Evolutionary conservation across 1,284 basidiomycete genomes (phyloP).

Genomic region (Mycena citricolor): DNA sequence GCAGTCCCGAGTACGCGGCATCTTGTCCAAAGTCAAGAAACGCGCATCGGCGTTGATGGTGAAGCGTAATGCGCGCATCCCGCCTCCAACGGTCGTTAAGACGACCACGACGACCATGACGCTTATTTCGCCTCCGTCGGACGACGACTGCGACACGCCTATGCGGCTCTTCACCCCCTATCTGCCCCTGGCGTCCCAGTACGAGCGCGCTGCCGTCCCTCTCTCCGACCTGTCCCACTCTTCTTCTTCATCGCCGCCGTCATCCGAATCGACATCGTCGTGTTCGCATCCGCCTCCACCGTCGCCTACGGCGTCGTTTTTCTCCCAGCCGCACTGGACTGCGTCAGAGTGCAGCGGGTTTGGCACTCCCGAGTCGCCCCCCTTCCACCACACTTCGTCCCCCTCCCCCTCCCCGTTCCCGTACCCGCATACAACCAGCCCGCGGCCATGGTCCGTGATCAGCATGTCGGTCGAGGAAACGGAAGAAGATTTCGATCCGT

Average conservation of each 20-base stretch:
- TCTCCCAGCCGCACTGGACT: slow-evolving; percentile 7
- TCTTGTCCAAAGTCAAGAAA: slow-evolving; percentile 5
- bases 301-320: neutral
- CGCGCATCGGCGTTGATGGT: neutral
- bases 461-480: neutral
- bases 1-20: neutral
- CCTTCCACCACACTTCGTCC: neutral
- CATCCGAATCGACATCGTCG: neutral
- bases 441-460: slow-evolving; percentile 3
- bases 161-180: slow-evolving; percentile 4
- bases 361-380: neutral
- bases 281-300: neutral
- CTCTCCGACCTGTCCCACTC: neutral
- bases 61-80: neutral
- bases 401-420: neutral
- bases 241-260: neutral
- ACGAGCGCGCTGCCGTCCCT: slow-evolving; percentile 1
- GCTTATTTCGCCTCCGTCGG: neutral
- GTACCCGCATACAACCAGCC: neutral
- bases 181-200: slow-evolving; percentile 7
- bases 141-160: neutral
- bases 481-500: slow-evolving; percentile 8
- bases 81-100: no score
- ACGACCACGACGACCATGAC: no score
- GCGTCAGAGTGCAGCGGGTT: no score